Base-by-base conservation (phyloP, 345 rosid species). In the Punica granatum region DNA sequence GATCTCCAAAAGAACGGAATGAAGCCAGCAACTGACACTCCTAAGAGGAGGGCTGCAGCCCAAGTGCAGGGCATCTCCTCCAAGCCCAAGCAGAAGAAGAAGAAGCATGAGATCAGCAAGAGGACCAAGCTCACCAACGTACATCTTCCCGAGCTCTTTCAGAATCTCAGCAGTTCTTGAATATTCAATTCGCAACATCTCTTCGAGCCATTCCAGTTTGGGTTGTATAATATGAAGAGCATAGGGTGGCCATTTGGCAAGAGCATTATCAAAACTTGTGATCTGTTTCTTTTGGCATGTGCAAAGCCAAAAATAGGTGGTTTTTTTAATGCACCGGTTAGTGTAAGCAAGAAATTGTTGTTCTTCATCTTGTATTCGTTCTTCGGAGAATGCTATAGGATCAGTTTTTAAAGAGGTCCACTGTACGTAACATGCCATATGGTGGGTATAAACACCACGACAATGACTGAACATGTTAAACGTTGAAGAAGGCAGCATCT, bases 71-170 rank as follows among this genome's bases (percentile, higher is more conserved):
- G 96, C 58, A 76, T 85, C 67, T 60, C 80, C 3, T n/a, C 79
- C 19, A 84, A 86, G 79, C 79, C 77, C 31, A 87, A 84, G 67
- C 66, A 67, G 7, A 87, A 82, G 87, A 85, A 90, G 88, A 88
- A 86, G 85, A 86, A 79, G 79, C 82, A 80, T 26, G 89, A 84
- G 75, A 83, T 90, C 79, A 86, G 80, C 75, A 90, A 88, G 88
- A 88, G 87, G 77, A 81, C 96, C 32, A 90, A 84, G 84, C 84
- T 92, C 30, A 92, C 94, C 25, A 90, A 92, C 69, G 79, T 83
- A 3, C 92, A 86, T 78, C 90, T 92, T 77, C 96, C 93, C 0
- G 90, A 84, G 72, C 92, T 86, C 56, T 90, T 92, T 67, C 69
- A 78, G 63, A 67, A 66, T 67, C 74, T 81, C n/a, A 73, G 67